Base-by-base conservation (phyloP, 1,139 yeast species). In the Geotrichum histeridarum region DNA sequence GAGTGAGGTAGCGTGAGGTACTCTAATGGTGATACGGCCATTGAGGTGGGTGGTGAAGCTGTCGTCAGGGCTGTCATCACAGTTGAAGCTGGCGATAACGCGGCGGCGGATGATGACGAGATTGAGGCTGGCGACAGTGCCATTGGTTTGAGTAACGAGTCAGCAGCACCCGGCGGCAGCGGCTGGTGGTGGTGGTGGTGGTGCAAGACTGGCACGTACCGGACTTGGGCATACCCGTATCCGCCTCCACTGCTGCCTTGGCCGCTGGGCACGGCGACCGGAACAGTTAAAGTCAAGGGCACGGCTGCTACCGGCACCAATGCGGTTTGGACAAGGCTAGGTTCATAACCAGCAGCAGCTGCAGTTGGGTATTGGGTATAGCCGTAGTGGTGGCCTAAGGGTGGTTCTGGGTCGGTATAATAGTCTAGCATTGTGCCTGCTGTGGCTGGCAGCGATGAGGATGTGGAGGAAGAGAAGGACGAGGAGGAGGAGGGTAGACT, bases 1-100 rank as follows among this genome's bases (percentile, higher is more conserved):
- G 18, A 47, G 4, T 31, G 37, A 4, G 35, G 22, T 12, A 30
- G 30, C 8, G 8, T 1, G 68, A 62, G 43, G 4, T 33, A 11
- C 12, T 33, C 37, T 39, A 11, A 12, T 30, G 47, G 7, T 31
- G 42, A 17, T n/a, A 4, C 9, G n/a, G 46, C 11, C 8, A 37
- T 18, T 31, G 38, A 7, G 31, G 38, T 15, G 32, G 42, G 4
- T 42, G 48, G 7, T 33, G 44, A 7, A 27, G 36, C 8, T 36
- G 46, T n/a, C 17, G 42, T 18, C n/a, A n/a, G n/a, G 22, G 31
- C 4, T 15, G 45, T 17, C 8, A 41, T 46, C 42, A 46, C 30
- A 37, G 49, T 22, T 44, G 45, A 3, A 31, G 49, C 31, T 37
- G 53, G 11, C 15, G 32, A 8, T 39, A 17, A n/a, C 39, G 32